Evolutionary conservation across 139 green algal species (phyloP).

Genomic region (Yamagishiella unicocca): DNA sequence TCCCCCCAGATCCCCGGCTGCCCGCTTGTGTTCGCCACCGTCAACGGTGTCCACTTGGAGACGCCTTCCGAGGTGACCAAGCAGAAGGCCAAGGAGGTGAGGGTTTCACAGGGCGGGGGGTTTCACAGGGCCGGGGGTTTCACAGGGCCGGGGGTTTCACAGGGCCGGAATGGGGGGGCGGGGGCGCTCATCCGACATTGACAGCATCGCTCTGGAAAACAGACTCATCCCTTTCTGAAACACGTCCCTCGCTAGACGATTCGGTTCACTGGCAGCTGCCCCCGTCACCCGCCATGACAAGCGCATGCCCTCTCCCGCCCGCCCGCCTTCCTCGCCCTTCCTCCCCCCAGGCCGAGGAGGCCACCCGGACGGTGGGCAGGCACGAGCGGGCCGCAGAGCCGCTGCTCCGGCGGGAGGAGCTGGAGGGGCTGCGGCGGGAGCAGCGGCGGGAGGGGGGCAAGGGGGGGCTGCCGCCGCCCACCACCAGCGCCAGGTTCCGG

Average conservation of each 20-base stretch:
- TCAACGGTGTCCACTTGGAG: constrained; percentile 73
- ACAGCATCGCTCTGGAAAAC: not conserved
- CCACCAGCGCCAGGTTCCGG: constrained; percentile 31
- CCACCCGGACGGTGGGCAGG: not conserved
- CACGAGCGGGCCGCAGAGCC: constrained; percentile 32
- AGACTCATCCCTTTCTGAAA: not conserved
- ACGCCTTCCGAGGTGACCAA: constrained; percentile 56
- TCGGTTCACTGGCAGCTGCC: too few relatives aligned
- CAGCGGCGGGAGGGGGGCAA: not conserved
- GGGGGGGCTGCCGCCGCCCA: not conserved
- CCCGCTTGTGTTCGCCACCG: constrained; percentile 65
- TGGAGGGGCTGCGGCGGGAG: constrained; percentile 18
- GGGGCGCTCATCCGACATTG: not conserved
- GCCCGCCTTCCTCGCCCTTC: too few relatives aligned
- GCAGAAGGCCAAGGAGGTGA: constrained; percentile 46
- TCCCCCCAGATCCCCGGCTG: constrained; percentile 49
- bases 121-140: too few relatives aligned
- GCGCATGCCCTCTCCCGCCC: not conserved
- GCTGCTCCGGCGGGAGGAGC: not conserved
- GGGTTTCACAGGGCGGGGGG: too few relatives aligned
- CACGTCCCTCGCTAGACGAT: too few relatives aligned
- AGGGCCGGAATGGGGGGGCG: not conserved
- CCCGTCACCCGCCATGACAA: not conserved
- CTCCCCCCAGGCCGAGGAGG: constrained; percentile 6
- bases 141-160: too few relatives aligned